Conservation (phyloP, 2,329 filamentous ascomycete species). For the Aspergillus thermomutatus region DNA sequence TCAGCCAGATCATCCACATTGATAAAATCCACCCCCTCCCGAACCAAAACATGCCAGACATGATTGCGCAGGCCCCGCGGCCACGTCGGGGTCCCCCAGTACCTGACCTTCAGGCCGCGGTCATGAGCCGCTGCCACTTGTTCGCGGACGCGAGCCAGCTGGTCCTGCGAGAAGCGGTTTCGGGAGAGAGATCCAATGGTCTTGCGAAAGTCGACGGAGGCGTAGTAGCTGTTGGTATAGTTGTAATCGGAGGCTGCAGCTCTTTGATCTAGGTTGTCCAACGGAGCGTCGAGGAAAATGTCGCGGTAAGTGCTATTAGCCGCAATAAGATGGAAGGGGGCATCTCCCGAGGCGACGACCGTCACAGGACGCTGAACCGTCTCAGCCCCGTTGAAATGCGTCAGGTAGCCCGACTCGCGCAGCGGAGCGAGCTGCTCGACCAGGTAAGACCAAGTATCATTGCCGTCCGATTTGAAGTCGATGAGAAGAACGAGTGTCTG, state of each 20-base stretch:
- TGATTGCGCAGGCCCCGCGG: constrained; percentile 53
- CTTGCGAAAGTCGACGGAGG: constrained; percentile 55
- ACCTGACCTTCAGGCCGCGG: constrained; percentile 55
- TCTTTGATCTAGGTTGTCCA: constrained; percentile 24
- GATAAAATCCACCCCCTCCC: constrained; percentile 59
- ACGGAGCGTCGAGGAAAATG: constrained; percentile 50
- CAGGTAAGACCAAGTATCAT: constrained; percentile 25
- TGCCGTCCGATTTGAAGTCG: constrained; percentile 63
- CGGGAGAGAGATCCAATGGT: constrained; percentile 52
- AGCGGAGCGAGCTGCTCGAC: constrained; percentile 39
- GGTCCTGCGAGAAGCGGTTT: constrained; percentile 45
- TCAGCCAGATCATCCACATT: constrained; percentile 60
- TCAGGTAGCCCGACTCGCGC: constrained; percentile 43
- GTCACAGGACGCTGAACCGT: constrained; percentile 42
- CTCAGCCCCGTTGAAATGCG: constrained; percentile 40
- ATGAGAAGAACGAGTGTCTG: constrained; percentile 62
- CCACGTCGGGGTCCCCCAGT: constrained; percentile 61
- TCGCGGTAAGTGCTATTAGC: constrained; percentile 43
- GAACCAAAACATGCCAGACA: constrained; percentile 54
- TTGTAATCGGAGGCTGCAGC: constrained; percentile 39
- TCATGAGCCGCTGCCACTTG: constrained; percentile 50
- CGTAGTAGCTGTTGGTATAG: constrained; percentile 62
- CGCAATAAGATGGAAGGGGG: constrained; percentile 39
- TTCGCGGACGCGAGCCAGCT: constrained; percentile 43
- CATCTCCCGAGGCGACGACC: constrained; percentile 47